Percentiles rank a stretch among this genome's conserved stretches.
Conservation (phyloP, 345 rosid genomes). For the Eucalyptus albens region DNA sequence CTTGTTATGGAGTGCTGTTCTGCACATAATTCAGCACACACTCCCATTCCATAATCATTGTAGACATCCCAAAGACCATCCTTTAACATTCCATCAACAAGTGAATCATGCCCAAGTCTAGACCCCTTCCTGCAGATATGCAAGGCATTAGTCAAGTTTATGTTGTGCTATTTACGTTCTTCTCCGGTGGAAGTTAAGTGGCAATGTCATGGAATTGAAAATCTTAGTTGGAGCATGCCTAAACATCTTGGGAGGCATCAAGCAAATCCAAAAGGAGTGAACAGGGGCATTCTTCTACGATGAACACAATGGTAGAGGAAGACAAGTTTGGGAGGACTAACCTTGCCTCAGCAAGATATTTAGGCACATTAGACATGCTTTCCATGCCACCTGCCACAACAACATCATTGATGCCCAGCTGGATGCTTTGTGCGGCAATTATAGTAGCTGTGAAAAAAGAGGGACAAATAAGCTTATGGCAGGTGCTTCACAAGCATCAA, state of each 20-base stretch:
- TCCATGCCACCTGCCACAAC: conserved; percentile 99
- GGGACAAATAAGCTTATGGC: neutral
- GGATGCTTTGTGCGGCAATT: conserved; percentile 94
- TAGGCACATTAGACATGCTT: conserved; percentile 95
- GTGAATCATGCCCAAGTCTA: conserved; percentile 84
- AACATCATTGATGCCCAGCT: conserved; percentile 81
- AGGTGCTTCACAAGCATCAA: neutral
- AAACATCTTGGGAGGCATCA: neutral
- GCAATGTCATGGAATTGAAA: neutral
- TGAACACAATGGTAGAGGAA: neutral
- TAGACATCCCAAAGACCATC: conserved; percentile 99
- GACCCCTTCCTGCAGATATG: conserved; percentile 77
- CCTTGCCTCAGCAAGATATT: conserved; percentile 93
- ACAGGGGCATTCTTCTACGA: neutral
- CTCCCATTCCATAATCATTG: conserved; percentile 89
- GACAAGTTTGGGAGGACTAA: neutral
- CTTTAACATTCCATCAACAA: conserved; percentile 93
- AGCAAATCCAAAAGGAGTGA: neutral
- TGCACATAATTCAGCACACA: conserved; percentile 89
- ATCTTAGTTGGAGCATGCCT: neutral
- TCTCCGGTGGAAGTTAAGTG: neutral
- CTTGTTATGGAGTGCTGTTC: conserved; percentile 62
- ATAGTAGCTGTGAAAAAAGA: conserved; percentile 52
- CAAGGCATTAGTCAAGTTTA: neutral
- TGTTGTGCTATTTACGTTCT: neutral